phyloP scores from a whole-genome alignment of 2,329 filamentous ascomycete species.

The Cordyceps militaris region DNA sequence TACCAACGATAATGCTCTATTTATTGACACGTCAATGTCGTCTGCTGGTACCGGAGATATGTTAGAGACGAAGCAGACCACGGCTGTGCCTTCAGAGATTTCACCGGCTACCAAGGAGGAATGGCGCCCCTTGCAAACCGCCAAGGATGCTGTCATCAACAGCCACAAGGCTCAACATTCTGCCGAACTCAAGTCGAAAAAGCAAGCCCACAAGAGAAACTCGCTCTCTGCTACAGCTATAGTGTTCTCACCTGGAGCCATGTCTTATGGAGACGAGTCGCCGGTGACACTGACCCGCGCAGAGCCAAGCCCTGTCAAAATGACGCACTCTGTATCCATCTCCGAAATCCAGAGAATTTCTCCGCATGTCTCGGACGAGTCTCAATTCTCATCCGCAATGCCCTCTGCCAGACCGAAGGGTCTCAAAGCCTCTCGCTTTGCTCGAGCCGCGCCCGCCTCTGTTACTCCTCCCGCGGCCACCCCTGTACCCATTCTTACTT shows the following conservation, averaged over 20 bases:
- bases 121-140: constrained; percentile 2
- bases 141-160: constrained; percentile 36
- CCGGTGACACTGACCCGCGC: constrained; percentile 13
- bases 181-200: constrained; percentile 4
- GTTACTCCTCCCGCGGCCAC: background rate
- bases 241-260: constrained; percentile 52
- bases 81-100: constrained; percentile 45
- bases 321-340: background rate
- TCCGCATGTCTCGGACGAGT: constrained; percentile 26
- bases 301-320: constrained; percentile 4
- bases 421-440: constrained; percentile 39
- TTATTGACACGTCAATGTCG: constrained; percentile 45
- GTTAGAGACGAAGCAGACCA: constrained; percentile 45
- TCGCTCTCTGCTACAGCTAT: constrained; percentile 65
- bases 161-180: constrained; percentile 16
- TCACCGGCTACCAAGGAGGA: constrained; percentile 32
- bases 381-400: constrained; percentile 41
- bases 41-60: constrained; percentile 47
- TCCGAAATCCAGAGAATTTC: constrained; percentile 5
- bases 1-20: constrained; percentile 36
- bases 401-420: constrained; percentile 36
- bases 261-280: constrained; percentile 22
- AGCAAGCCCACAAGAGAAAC: constrained; percentile 7
- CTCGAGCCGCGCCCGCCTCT: constrained; percentile 22
- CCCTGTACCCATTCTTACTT: constrained; percentile 10